A percentile compares a stretch with the other conserved stretches of the same genome.
Evolutionary conservation across 2,329 filamentous ascomycete genomes (phyloP).

Genomic region (Simplicillium sp.): DNA sequence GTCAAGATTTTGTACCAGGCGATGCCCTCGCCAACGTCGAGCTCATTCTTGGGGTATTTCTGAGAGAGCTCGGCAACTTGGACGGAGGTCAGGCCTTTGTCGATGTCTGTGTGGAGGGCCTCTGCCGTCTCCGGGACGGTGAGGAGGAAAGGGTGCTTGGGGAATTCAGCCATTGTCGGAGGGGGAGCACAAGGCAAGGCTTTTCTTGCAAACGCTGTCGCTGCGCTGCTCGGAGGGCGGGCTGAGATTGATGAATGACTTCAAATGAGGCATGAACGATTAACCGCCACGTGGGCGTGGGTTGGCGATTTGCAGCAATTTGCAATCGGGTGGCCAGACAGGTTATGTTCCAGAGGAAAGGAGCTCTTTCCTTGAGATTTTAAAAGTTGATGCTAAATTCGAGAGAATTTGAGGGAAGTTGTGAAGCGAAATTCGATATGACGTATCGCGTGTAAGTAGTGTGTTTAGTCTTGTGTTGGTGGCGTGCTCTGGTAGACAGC

Average conservation of each 20-base stretch:
- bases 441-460: background rate
- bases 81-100: slow-evolving; percentile 53
- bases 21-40: slow-evolving; percentile 59
- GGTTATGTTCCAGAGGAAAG: background rate
- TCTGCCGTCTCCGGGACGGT: slow-evolving; percentile 51
- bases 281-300: slow-evolving; percentile 3
- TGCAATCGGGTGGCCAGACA: background rate
- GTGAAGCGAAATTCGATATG: background rate
- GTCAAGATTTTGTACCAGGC: slow-evolving; percentile 63
- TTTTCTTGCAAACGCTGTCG: slow-evolving; percentile 2
- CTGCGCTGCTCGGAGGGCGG: slow-evolving; percentile 9
- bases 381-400: no score
- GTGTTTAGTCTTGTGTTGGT: background rate
- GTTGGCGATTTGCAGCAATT: slow-evolving; percentile 1
- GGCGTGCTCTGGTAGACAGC: no score
- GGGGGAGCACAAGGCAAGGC: slow-evolving; percentile 4
- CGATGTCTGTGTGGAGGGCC: slow-evolving; percentile 52
- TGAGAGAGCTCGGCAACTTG: slow-evolving; percentile 50
- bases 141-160: slow-evolving; percentile 52
- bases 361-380: no score
- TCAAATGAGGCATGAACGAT: slow-evolving; percentile 13
- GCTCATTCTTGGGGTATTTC: slow-evolving; percentile 58
- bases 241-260: slow-evolving; percentile 6
- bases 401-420: no score
- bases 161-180: slow-evolving; percentile 30